These are phyloP conservation scores for Chamaenerion angustifolium DNA, from an alignment of 345 rosid species.

Conservation along the genomic window DNA sequence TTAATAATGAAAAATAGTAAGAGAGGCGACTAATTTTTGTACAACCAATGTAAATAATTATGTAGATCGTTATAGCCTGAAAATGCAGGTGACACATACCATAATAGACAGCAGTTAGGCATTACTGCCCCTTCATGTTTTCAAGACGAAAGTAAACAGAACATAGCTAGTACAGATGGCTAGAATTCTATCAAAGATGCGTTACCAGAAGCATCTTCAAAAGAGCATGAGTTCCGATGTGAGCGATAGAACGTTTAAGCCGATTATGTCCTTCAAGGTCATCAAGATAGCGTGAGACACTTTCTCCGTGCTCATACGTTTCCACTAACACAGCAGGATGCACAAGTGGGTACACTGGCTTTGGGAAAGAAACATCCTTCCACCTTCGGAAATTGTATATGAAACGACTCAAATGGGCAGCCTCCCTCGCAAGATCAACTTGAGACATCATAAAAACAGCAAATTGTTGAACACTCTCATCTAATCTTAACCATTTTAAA, in stretches of 20 bases:
- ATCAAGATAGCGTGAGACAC: conserved; percentile 76
- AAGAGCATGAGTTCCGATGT: conserved; percentile 92
- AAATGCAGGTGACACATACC: too few relatives aligned
- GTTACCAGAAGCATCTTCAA: conserved; percentile 95
- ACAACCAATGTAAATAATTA: too few relatives aligned
- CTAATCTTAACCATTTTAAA: conserved; percentile 86
- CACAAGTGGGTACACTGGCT: conserved; percentile 85
- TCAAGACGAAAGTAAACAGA: too few relatives aligned
- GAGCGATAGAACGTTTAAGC: conserved; percentile 72
- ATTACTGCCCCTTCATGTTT: too few relatives aligned
- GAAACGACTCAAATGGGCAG: conserved; percentile 90
- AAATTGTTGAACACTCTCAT: conserved; percentile 93
- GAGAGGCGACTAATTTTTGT: too few relatives aligned
- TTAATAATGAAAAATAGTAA: too few relatives aligned
- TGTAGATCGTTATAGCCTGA: too few relatives aligned
- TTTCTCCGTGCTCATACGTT: conserved; percentile 85
- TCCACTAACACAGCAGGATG: conserved; percentile 98
- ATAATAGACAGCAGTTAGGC: too few relatives aligned
- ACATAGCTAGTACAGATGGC: too few relatives aligned
- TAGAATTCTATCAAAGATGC: too few relatives aligned
- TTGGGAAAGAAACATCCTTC: conserved; percentile 96
- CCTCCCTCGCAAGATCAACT: conserved; percentile 99
- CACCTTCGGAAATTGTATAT: conserved; percentile 80
- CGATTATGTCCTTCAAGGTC: conserved; percentile 53
- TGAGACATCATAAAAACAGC: conserved; percentile 96